A percentile compares a stretch with the other conserved stretches of the same genome.
Evolutionary conservation across 1,284 basidiomycete species (phyloP).

Genomic region (Psilocybe mexicana): DNA sequence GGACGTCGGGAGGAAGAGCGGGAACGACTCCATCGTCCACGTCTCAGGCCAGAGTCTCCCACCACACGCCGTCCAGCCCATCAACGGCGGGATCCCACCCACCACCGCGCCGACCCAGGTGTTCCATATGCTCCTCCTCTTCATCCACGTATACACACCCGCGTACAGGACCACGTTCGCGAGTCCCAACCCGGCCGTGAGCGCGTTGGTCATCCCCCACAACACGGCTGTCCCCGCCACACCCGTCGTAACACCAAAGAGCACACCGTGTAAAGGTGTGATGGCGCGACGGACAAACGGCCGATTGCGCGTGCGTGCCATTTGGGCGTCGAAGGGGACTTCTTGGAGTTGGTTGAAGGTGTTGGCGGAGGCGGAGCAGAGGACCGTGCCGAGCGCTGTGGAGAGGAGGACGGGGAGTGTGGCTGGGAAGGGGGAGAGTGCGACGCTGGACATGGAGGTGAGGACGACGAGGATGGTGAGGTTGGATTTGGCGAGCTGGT

Average conservation of each 20-base stretch:
- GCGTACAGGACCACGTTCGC: conserved; percentile 91
- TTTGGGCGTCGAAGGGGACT: conserved; percentile 95
- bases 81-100: conserved; percentile 91
- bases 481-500: conserved; percentile 84
- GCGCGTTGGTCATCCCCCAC: conserved; percentile 86
- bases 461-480: conserved; percentile 90
- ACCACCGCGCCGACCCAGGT: conserved; percentile 97
- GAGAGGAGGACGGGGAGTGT: conserved; percentile 83
- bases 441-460: conserved; percentile 91
- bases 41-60: conserved; percentile 72
- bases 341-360: conserved; percentile 95
- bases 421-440: conserved; percentile 85
- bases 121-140: conserved; percentile 86
- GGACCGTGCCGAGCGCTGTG: conserved; percentile 85
- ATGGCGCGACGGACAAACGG: conserved; percentile 89
- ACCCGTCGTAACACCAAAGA: conserved; percentile 78
- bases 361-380: conserved; percentile 94
- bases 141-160: conserved; percentile 92
- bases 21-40: conserved; percentile 40
- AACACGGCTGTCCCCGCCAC: conserved; percentile 78
- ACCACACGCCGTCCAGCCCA: conserved; percentile 98
- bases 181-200: conserved; percentile 82
- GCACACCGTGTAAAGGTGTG: conserved; percentile 81
- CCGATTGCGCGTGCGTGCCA: conserved; percentile 86
- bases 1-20: conserved; percentile 53